These are phyloP conservation scores for Viola pubescens DNA, from an alignment of 441 rosid genomes.

Conservation along the genomic window DNA sequence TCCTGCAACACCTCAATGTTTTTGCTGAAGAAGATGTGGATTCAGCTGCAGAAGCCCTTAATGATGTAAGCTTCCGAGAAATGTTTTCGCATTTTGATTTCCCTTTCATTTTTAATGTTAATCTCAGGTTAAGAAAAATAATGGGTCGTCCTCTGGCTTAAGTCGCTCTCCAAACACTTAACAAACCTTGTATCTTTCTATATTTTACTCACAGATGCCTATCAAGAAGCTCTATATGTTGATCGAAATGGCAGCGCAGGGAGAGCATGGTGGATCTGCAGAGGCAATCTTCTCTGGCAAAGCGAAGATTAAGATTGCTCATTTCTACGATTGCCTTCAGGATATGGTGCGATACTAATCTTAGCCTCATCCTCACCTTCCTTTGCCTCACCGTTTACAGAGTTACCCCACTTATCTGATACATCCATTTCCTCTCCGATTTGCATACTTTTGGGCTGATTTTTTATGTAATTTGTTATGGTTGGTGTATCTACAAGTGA, in stretches of 20 bases:
- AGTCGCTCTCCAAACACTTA: not conserved
- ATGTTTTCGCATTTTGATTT: not conserved
- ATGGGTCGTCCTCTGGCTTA: not conserved
- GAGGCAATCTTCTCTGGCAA: slow-evolving; percentile 59
- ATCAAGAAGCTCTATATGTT: slow-evolving; percentile 82
- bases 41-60: slow-evolving; percentile 71
- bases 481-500: not conserved
- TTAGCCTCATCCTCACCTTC: not conserved
- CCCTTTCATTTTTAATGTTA: not conserved
- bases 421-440: not conserved
- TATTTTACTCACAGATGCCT: slow-evolving; percentile 43
- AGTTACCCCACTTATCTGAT: not conserved
- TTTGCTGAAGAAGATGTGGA: slow-evolving; percentile 61
- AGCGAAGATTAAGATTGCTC: slow-evolving; percentile 56
- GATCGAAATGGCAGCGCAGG: slow-evolving; percentile 91
- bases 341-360: slow-evolving; percentile 51
- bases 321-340: slow-evolving; percentile 69
- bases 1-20: slow-evolving; percentile 59
- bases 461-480: not conserved
- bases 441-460: not conserved
- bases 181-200: not conserved
- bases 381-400: not conserved
- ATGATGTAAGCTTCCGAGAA: slow-evolving; percentile 49
- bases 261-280: slow-evolving; percentile 63
- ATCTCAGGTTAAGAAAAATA: too few relatives aligned